These are phyloP conservation scores for Lepidium campestre DNA, from an alignment of 441 rosid species.

Conservation along the genomic window DNA sequence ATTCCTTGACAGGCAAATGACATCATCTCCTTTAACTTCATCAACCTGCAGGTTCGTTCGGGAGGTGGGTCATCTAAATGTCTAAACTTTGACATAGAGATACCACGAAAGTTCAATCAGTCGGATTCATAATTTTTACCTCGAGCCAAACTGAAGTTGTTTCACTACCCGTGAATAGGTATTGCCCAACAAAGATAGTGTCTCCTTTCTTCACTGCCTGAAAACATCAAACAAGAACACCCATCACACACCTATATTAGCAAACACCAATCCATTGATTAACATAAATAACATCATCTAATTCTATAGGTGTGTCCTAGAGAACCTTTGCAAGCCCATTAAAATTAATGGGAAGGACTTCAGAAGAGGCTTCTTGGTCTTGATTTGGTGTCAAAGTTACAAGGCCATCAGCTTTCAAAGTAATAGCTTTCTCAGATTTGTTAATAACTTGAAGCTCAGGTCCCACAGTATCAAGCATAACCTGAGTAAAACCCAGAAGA, in stretches of 20 bases:
- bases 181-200: slow-evolving; percentile 90
- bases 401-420: slow-evolving; percentile 59
- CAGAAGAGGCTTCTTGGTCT: slow-evolving; percentile 71
- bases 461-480: slow-evolving; percentile 93
- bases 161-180: slow-evolving; percentile 97
- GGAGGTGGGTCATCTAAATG: neutral
- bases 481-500: slow-evolving; percentile 37
- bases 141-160: slow-evolving; percentile 98
- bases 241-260: neutral
- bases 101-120: neutral
- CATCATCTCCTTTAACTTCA: slow-evolving; percentile 83
- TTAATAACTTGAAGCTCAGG: slow-evolving; percentile 89
- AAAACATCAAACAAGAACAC: slow-evolving; percentile 23
- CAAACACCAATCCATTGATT: neutral
- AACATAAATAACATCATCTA: neutral
- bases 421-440: slow-evolving; percentile 62
- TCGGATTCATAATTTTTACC: slow-evolving; percentile 37
- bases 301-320: neutral
- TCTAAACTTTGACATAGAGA: neutral
- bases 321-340: slow-evolving; percentile 73
- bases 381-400: slow-evolving; percentile 77
- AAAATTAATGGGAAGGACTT: slow-evolving; percentile 86
- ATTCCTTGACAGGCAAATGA: slow-evolving; percentile 78
- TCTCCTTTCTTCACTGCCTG: slow-evolving; percentile 94
- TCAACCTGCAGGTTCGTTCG: slow-evolving; percentile 50